Base-by-base conservation (phyloP, 139 green algal species). In the Chlorella sp. region DNA sequence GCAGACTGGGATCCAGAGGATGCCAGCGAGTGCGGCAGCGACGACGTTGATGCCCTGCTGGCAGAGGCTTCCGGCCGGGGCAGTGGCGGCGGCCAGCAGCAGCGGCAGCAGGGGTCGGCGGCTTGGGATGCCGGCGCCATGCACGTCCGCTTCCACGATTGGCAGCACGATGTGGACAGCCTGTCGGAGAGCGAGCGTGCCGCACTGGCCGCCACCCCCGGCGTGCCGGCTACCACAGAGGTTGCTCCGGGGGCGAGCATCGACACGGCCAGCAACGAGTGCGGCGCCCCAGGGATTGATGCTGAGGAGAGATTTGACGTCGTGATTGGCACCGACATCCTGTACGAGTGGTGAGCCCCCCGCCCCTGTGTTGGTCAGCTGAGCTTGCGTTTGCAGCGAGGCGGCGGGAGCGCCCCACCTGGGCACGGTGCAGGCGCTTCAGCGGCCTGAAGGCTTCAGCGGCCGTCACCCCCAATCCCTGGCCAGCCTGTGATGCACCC, bases 311-410 rank as follows among this genome's bases (percentile, higher is more conserved):
- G 65, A 9, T 97, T 93, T 83, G 67, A 89, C 0, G 81, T 97
- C 0, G 87, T 97, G 5, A 72, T 97, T 34, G 94, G 92, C 0
- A 94, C 89, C 13, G 94, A 97, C 76, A 86, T 96, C 19, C 89
- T 97, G 87, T 97, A 97, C 82, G 94, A 97, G 88, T 89, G 69
- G 76, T 82, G 54, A 68, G 72, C 5, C 32, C 51, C 11, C 8
- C 46, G 8, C 7, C 26, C 26, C 60, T 34, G 22, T 36, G 22
- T 24, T 65, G 56, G 22, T 65, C 56, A 65, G 9, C 13, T n/a
- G n/a, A n/a, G n/a, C n/a, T n/a, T n/a, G n/a, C n/a, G n/a, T n/a
- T n/a, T n/a, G n/a, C n/a, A n/a, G n/a, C n/a, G n/a, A n/a, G n/a
- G n/a, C n/a, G n/a, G n/a, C n/a, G n/a, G n/a, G n/a, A n/a, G n/a